These are phyloP conservation scores for Rhinocladiella mackenziei DNA, from an alignment of 2,329 filamentous ascomycete species.

Conservation along the genomic window DNA sequence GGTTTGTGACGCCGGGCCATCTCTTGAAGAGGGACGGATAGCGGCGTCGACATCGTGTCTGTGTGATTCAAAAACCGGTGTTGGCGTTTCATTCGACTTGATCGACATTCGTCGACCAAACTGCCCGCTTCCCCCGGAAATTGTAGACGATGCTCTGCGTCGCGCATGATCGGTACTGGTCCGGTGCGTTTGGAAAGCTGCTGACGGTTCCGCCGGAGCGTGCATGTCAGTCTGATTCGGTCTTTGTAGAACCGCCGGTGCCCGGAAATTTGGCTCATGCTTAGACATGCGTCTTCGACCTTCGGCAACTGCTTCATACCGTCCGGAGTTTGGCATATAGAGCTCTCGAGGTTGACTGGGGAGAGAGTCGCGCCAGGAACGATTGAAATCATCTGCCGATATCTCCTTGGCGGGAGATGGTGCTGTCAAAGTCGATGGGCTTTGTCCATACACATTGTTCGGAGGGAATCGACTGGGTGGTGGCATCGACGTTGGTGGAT, in stretches of 20 bases:
- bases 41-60: constrained; percentile 33
- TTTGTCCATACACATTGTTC: constrained; percentile 51
- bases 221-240: constrained; percentile 58
- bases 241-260: constrained; percentile 76
- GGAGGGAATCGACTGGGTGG: constrained; percentile 50
- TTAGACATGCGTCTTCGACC: constrained; percentile 65
- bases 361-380: constrained; percentile 73
- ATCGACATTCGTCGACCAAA: constrained; percentile 62
- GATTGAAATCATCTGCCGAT: constrained; percentile 87
- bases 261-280: constrained; percentile 63
- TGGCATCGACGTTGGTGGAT: constrained; percentile 44
- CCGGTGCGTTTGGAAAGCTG: constrained; percentile 77
- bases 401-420: constrained; percentile 67
- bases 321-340: constrained; percentile 91
- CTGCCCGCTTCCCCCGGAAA: constrained; percentile 78
- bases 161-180: constrained; percentile 64
- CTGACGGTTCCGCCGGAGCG: constrained; percentile 74
- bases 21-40: constrained; percentile 33
- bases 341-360: constrained; percentile 66
- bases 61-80: constrained; percentile 37
- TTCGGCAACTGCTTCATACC: constrained; percentile 83
- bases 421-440: constrained; percentile 74
- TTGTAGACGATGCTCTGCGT: constrained; percentile 81
- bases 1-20: constrained; percentile 17
- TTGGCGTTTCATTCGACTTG: constrained; percentile 44